These are phyloP conservation scores for Gnomoniopsis sp. DNA, from an alignment of 2,329 filamentous ascomycete species.

Conservation along the genomic window DNA sequence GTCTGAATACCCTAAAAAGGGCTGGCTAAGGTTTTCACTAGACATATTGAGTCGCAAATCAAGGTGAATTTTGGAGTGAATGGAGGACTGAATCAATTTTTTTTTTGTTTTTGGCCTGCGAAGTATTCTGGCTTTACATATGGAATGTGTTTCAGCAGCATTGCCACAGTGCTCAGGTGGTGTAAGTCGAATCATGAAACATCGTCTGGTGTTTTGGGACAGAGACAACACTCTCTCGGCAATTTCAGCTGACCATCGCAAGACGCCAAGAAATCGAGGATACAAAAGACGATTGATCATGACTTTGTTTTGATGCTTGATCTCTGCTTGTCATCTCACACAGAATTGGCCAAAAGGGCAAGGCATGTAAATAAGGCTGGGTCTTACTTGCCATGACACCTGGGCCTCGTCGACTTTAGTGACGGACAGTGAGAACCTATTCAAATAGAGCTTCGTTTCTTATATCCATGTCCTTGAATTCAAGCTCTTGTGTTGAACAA, in stretches of 20 bases:
- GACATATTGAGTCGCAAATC: not conserved
- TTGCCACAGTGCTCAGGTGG: not conserved
- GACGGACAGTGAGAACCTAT: too few species aligned
- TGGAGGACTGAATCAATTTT: not conserved
- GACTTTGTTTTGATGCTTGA: too few species aligned
- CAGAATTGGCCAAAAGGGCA: too few species aligned
- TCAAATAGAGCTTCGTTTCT: too few species aligned
- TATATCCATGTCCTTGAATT: too few species aligned
- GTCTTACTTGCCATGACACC: too few species aligned
- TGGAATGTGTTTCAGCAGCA: not conserved
- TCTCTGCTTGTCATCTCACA: too few species aligned
- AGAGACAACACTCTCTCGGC: not conserved
- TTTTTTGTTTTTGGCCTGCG: too few species aligned
- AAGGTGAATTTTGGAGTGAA: not conserved
- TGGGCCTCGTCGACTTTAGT: too few species aligned
- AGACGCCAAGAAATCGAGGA: slow-evolving; percentile 2
- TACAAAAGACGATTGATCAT: not conserved
- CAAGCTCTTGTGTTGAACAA: too few species aligned
- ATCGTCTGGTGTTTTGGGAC: slow-evolving; percentile 11
- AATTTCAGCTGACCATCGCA: slow-evolving; percentile 4
- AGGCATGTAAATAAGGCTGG: too few species aligned
- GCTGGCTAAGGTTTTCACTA: slow-evolving; percentile 6
- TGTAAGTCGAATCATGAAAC: not conserved
- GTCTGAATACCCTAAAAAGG: slow-evolving; percentile 20
- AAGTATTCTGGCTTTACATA: not conserved